Percentiles rank a stretch among this genome's conserved stretches.
These are phyloP conservation scores for Backusella macrospora DNA, from an alignment of 192 early-diverging fungal species.

Conservation along the genomic window DNA sequence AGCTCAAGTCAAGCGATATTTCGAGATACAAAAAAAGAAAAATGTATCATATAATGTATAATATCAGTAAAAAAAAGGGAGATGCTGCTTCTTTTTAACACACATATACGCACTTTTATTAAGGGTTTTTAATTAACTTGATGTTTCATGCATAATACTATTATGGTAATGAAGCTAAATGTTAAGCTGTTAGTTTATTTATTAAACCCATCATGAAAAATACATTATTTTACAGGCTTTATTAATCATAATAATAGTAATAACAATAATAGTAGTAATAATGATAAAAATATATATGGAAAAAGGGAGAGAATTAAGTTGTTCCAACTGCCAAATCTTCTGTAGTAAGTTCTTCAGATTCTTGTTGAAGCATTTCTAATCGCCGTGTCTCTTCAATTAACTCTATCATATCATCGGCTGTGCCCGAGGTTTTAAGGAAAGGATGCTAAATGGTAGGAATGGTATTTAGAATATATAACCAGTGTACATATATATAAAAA, in stretches of 20 bases:
- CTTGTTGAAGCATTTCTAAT: slow-evolving; percentile 27
- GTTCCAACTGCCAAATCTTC: slow-evolving; percentile 23
- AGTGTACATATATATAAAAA: background rate
- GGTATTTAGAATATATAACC: background rate
- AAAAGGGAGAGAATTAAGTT: background rate
- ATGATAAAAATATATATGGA: no score
- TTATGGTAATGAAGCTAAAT: no score
- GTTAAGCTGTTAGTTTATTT: no score
- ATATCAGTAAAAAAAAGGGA: no score
- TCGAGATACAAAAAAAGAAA: no score
- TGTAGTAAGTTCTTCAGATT: slow-evolving; percentile 22
- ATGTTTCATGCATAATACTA: background rate
- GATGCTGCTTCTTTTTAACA: no score
- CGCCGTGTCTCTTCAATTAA: slow-evolving; percentile 36
- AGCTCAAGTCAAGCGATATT: background rate
- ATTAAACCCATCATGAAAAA: slow-evolving; percentile 1
- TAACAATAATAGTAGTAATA: background rate
- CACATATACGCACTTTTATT: no score
- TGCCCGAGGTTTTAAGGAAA: slow-evolving; percentile 62
- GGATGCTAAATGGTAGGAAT: slow-evolving; percentile 41
- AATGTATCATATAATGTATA: no score
- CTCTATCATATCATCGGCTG: slow-evolving; percentile 57
- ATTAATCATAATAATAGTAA: background rate
- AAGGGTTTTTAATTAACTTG: background rate
- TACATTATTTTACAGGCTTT: slow-evolving; percentile 13